Evolutionary conservation across 768 basidiomycete species (phyloP).

Genomic region (Lactarius hengduanensis): DNA sequence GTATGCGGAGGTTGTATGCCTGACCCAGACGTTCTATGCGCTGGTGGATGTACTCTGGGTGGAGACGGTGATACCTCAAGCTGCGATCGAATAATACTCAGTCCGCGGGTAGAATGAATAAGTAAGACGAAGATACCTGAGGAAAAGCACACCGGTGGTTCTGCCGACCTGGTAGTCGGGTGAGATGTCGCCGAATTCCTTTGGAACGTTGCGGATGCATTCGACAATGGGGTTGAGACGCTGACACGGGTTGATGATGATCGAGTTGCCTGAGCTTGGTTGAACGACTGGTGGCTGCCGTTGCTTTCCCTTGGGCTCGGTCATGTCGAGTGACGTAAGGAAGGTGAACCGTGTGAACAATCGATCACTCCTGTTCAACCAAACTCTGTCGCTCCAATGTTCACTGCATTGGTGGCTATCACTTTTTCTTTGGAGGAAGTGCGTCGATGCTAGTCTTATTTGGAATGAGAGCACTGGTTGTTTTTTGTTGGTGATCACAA

Average conservation of each 20-base stretch:
- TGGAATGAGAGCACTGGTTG: background rate
- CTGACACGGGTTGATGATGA: slow-evolving; percentile 42
- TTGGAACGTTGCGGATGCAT: slow-evolving; percentile 81
- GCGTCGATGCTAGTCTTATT: background rate
- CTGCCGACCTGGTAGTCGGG: slow-evolving; percentile 95
- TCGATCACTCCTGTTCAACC: background rate
- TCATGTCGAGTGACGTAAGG: background rate
- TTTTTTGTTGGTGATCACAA: background rate
- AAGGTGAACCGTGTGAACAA: no score
- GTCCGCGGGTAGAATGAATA: no score
- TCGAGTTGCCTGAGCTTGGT: slow-evolving; percentile 37
- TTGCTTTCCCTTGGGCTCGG: slow-evolving; percentile 9
- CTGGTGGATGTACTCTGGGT: slow-evolving; percentile 94
- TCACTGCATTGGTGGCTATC: background rate
- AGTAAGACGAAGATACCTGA: slow-evolving; percentile 58
- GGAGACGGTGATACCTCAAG: slow-evolving; percentile 90
- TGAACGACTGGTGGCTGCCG: slow-evolving; percentile 37
- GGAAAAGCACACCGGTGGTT: slow-evolving; percentile 88
- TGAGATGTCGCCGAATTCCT: slow-evolving; percentile 92
- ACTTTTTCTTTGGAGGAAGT: background rate
- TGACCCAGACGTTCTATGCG: slow-evolving; percentile 85
- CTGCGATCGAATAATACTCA: slow-evolving; percentile 40
- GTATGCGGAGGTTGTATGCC: slow-evolving; percentile 78
- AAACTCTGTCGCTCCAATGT: no score
- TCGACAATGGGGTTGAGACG: slow-evolving; percentile 88